A percentile compares a stretch with the other conserved stretches of the same genome.
Conservation (phyloP, 805 yeast genomes). For the Ogataea methanolica region DNA sequence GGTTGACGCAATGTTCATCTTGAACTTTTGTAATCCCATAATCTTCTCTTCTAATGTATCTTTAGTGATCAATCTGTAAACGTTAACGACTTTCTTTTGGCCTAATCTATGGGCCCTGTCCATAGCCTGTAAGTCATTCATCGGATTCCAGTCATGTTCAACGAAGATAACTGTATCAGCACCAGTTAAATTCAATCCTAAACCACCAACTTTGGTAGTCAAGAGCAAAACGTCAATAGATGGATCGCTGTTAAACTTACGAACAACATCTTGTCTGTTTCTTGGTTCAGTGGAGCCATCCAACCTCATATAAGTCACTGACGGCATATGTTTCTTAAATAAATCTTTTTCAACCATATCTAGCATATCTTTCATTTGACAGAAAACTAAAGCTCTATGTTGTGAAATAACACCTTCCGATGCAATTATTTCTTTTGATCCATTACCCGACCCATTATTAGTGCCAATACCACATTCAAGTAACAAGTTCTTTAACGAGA, state of each 20-base stretch:
- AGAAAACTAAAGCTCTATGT: conserved; percentile 91
- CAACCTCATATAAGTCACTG: conserved; percentile 88
- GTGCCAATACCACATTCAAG: conserved; percentile 90
- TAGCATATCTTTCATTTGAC: conserved; percentile 96
- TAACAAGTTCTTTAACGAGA: conserved; percentile 74
- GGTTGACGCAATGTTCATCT: conserved; percentile 94
- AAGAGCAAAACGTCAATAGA: conserved; percentile 87
- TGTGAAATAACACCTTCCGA: conserved; percentile 70
- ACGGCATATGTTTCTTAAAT: conserved; percentile 77
- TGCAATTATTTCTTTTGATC: conserved; percentile 17
- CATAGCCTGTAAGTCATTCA: conserved; percentile 99
- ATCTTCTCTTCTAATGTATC: conserved; percentile 94
- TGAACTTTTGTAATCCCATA: conserved; percentile 97
- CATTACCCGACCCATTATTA: conserved; percentile 14
- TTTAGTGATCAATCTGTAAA: conserved; percentile 87
- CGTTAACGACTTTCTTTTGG: conserved; percentile 96
- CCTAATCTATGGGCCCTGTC: conserved; percentile 98
- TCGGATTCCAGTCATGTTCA: conserved; percentile 99
- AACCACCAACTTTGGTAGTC: conserved; percentile 98
- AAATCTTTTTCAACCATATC: conserved; percentile 93
- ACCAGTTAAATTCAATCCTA: conserved; percentile 94
- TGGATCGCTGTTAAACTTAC: conserved; percentile 92
- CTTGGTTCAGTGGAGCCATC: conserved; percentile 95
- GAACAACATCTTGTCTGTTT: conserved; percentile 84
- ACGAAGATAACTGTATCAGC: conserved; percentile 99